Evolutionary conservation across 148 eudicot species (phyloP), one percentile per base, ranked within the genome.

Genomic region (Fagopyrum homotropicum): DNA sequence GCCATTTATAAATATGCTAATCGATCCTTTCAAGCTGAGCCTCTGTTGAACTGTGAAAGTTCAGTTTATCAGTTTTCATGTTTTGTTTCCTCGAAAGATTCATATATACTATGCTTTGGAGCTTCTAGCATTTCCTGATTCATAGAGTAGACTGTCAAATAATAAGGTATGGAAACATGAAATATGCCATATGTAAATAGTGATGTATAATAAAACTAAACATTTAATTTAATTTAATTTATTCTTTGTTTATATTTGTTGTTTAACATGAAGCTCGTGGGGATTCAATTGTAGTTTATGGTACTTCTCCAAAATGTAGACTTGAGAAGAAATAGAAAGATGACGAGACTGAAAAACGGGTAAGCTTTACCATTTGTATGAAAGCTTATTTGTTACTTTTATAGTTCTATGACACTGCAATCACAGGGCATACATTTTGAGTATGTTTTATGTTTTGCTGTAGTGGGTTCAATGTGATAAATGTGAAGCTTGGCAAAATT

Each of bases 401-500:
- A n/a, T n/a, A n/a, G n/a, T n/a, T n/a, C n/a, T 43, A 63, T 10
- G 45, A 47, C n/a, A 69, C 14, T 5, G 55, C 1, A 11, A 0
- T 30, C 35, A 30, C 35, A 30, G 10, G 63, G 5, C 9, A 11
- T 10, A 46, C 8, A 1, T 22, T 40, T 46, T n/a, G 30, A 40
- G 45, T 5, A 48, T 60, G 43, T 75, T 75, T 7, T 48, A n/a
- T 80, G 68, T 75, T 72, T 60, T 47, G 74, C 76, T 89, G 84
- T 88, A 96, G 99, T 96, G 99, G 99, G 99, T 92, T 77, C 98
- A 96, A 88, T 96, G 99, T 75, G 99, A 96, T 79, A 96, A 86
- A 78, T 96, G 99, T 87, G 97, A 92, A 85, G 99, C 98, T 73
- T 96, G 99, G 99, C 99, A 96, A 83, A 98, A 96, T 88, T 98